Evolutionary conservation across 768 basidiomycete species (phyloP), one percentile per base, ranked within the genome.

Genomic region (Kwoniella sp.): DNA sequence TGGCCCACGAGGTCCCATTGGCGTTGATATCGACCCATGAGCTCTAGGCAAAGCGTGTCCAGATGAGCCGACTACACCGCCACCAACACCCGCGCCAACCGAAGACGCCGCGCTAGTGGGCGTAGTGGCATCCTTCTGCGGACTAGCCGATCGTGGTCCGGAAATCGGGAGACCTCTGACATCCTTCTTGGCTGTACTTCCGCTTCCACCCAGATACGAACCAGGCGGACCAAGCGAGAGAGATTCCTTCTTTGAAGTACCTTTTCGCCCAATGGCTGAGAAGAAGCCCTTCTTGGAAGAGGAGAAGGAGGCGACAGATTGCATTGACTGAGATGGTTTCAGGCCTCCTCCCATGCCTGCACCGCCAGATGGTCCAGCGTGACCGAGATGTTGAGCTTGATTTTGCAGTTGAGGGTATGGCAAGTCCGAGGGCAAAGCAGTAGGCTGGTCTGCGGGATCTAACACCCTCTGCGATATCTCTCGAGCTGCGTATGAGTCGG

Each of bases 351-450:
- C 59, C 41, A 45, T 45, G 4, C 41, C 41, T 8, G 41, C 11
- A 3, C 8, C 41, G 41, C 41, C 41, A 13, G 34, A 37, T 5
- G 13, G 5, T 17, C 48, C 53, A 9, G 22, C 55, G 15, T 47
- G 28, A 53, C 26, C 29, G 5, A 53, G 22, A 28, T 61, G 53
- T 17, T 56, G 37, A 25, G 23, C 38, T 23, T 72, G 70, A 23
- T 65, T 68, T 54, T 78, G 76, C 15, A 78, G 55, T 67, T 78
- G 74, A 5, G 76, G 76, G 52, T 75, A 78, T 22, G 76, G 76
- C 20, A 78, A 56, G 58, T 75, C 73, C 3, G 74, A 37, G 7
- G 76, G 76, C 15, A 78, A 47, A 15, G 67, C 55, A 26, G 70
- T 72, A 9, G 76, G 76, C 45, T 70, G 72, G 57, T 78, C 74